Conservation (phyloP, 2,329 filamentous ascomycete genomes). For the Sarocladium brachiariae region DNA sequence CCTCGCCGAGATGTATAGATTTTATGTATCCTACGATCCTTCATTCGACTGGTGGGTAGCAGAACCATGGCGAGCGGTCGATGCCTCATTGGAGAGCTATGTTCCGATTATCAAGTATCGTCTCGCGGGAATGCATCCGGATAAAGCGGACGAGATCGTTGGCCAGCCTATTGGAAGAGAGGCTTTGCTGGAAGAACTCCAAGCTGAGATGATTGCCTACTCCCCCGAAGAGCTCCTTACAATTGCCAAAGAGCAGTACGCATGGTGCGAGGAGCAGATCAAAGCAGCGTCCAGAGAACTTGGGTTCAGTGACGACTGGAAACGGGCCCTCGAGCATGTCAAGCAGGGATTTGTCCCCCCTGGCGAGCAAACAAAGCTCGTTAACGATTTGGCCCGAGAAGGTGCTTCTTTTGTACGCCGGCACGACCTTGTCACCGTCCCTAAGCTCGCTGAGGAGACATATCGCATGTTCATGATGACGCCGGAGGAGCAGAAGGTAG, state of each 20-base stretch:
- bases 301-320: constrained; percentile 43
- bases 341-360: constrained; percentile 48
- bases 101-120: constrained; percentile 30
- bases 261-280: constrained; percentile 51
- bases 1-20: constrained; percentile 40
- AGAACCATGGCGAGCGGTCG: constrained; percentile 34
- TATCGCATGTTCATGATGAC: constrained; percentile 53
- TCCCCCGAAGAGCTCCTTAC: constrained; percentile 47
- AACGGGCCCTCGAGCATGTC: constrained; percentile 46
- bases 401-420: constrained; percentile 45
- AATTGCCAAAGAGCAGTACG: constrained; percentile 43
- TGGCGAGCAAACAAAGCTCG: constrained; percentile 45
- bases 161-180: constrained; percentile 49
- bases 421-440: constrained; percentile 49
- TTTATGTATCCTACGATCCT: constrained; percentile 50
- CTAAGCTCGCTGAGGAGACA: constrained; percentile 43
- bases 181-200: constrained; percentile 43
- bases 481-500: constrained; percentile 43
- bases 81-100: constrained; percentile 28
- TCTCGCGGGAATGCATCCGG: constrained; percentile 37
- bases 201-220: constrained; percentile 52
- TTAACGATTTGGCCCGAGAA: constrained; percentile 43
- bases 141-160: constrained; percentile 42
- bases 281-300: constrained; percentile 40
- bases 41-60: constrained; percentile 50